Evolutionary conservation across 2,329 filamentous ascomycete genomes (phyloP).

Genomic region (Monilinia fructigena): DNA sequence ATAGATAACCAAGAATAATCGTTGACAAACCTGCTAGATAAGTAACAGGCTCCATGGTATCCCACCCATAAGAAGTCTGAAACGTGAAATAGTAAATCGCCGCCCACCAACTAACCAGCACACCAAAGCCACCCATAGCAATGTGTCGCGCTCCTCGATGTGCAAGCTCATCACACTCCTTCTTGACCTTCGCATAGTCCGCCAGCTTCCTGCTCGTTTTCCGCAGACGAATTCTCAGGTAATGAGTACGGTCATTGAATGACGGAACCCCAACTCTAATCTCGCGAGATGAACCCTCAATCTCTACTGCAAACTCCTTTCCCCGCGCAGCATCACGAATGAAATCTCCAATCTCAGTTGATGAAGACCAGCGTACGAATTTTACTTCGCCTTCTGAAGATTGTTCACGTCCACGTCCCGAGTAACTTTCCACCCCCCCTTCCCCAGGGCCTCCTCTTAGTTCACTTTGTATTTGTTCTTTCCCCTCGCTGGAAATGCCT

Average conservation of each 20-base stretch:
- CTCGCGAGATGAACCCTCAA: slow-evolving; percentile 67
- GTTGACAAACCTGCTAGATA: slow-evolving; percentile 85
- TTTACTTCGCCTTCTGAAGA: slow-evolving; percentile 42
- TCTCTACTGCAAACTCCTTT: slow-evolving; percentile 79
- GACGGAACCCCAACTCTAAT: slow-evolving; percentile 80
- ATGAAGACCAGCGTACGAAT: slow-evolving; percentile 85
- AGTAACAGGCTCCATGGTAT: slow-evolving; percentile 85
- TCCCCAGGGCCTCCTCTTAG: slow-evolving; percentile 51
- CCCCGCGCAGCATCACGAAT: slow-evolving; percentile 85
- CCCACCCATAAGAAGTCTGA: slow-evolving; percentile 79
- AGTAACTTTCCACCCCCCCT: slow-evolving; percentile 67
- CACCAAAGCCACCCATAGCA: slow-evolving; percentile 74
- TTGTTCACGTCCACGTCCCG: slow-evolving; percentile 59
- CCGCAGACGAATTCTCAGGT: slow-evolving; percentile 73
- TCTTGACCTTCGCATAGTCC: slow-evolving; percentile 69
- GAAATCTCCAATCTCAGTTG: slow-evolving; percentile 90
- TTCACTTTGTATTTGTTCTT: slow-evolving; percentile 45
- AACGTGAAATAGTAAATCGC: slow-evolving; percentile 72
- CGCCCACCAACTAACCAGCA: slow-evolving; percentile 67
- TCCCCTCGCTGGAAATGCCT: slow-evolving; percentile 26
- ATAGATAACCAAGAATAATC: slow-evolving; percentile 86
- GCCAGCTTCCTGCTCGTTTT: slow-evolving; percentile 69
- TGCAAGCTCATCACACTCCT: slow-evolving; percentile 75
- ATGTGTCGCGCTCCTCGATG: slow-evolving; percentile 75
- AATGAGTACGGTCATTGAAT: slow-evolving; percentile 88